phyloP scores from a whole-genome alignment of 257 asterid species.

The Dorcoceras hygrometricum region DNA sequence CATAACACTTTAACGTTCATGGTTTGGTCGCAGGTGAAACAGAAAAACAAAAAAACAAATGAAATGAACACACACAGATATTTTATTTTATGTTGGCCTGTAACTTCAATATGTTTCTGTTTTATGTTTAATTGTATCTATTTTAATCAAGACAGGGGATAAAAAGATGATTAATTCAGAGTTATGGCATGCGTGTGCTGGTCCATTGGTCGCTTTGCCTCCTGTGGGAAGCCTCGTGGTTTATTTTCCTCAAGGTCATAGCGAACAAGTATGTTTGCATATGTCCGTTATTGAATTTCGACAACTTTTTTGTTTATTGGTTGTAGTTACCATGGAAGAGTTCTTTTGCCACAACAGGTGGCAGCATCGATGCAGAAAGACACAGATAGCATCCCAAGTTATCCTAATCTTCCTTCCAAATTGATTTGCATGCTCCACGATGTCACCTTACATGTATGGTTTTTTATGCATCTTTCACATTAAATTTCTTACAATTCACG shows the following conservation, averaged over 20 bases:
- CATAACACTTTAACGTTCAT: background rate
- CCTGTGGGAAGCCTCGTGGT: constrained; percentile 95
- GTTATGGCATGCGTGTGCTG: constrained; percentile 99
- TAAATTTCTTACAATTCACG: constrained; percentile 7
- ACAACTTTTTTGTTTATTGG: background rate
- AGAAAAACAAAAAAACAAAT: background rate
- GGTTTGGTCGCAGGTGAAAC: background rate
- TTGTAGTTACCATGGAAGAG: constrained; percentile 16
- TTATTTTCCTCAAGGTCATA: constrained; percentile 98
- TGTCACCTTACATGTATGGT: constrained; percentile 85
- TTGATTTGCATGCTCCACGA: constrained; percentile 83
- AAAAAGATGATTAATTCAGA: constrained; percentile 84
- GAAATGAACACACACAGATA: background rate
- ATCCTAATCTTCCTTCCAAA: constrained; percentile 94
- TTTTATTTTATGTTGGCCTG: background rate
- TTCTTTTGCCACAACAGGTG: constrained; percentile 44
- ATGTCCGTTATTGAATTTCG: constrained; percentile 9
- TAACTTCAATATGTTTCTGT: background rate
- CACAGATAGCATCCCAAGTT: constrained; percentile 79
- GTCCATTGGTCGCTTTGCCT: constrained; percentile 89
- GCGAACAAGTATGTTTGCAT: constrained; percentile 74
- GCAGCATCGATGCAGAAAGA: constrained; percentile 98
- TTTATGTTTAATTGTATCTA: background rate
- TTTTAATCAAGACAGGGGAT: constrained; percentile 49
- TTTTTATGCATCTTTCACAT: constrained; percentile 11